Evolutionary conservation across 78 protist species (phyloP).

Genomic region (Dictyostelium purpureum): DNA sequence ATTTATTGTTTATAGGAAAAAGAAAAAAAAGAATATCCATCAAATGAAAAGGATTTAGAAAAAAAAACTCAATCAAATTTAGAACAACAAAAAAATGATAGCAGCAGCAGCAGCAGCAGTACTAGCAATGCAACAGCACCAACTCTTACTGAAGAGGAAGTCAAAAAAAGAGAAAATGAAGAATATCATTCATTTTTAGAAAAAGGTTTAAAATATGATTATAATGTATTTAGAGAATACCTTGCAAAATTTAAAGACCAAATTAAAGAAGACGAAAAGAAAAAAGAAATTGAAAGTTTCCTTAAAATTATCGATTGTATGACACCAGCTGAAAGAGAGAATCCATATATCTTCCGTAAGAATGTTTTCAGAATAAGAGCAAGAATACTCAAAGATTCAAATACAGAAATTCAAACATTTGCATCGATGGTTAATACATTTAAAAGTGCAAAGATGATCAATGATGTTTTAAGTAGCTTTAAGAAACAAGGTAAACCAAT

Average conservation of each 20-base stretch:
- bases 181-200: not conserved
- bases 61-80: not conserved
- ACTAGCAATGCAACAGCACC: not conserved
- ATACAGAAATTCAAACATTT: not conserved
- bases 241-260: not conserved
- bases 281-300: not conserved
- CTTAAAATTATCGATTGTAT: slow-evolving; percentile 50
- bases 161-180: not conserved
- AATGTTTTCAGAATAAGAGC: slow-evolving; percentile 42
- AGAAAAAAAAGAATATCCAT: not conserved
- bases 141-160: not conserved
- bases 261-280: not conserved
- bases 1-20: not conserved
- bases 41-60: slow-evolving; percentile 1
- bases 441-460: slow-evolving; percentile 8
- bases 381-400: slow-evolving; percentile 31
- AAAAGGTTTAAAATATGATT: slow-evolving; percentile 5
- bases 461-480: slow-evolving; percentile 32
- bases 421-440: slow-evolving; percentile 25
- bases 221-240: not conserved
- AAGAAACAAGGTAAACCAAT: slow-evolving; percentile 34
- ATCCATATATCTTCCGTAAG: slow-evolving; percentile 39
- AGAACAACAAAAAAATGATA: not conserved
- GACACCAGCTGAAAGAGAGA: slow-evolving; percentile 50
- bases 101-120: not conserved